Conservation (phyloP, 345 rosid species). For the Abelmoschus esculentus region DNA sequence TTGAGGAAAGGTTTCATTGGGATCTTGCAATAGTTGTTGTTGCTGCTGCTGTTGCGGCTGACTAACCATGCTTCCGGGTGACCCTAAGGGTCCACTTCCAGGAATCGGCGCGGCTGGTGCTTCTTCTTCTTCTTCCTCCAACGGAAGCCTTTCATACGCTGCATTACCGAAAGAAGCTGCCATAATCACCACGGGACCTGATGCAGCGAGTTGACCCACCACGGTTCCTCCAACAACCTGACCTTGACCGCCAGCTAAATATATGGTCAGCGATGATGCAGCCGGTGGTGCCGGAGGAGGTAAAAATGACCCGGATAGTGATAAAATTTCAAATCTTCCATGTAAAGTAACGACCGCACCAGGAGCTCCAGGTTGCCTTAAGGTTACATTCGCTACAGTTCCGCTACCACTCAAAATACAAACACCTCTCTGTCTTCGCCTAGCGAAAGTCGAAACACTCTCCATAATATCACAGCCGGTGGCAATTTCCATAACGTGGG, state of each 20-base stretch:
- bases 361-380: not conserved
- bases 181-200: not conserved
- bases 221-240: not conserved
- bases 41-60: not conserved
- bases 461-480: constrained; percentile 73
- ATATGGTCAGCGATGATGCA: not conserved
- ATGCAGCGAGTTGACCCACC: not conserved
- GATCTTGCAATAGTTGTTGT: constrained; percentile 46
- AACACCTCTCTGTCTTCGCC: constrained; percentile 74
- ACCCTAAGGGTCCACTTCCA: not conserved
- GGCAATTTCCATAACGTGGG: constrained; percentile 86
- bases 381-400: constrained; percentile 59
- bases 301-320: not conserved
- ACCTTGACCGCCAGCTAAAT: not conserved
- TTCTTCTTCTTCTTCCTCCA: not conserved
- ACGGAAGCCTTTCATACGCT: not conserved
- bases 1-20: constrained; percentile 48
- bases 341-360: not conserved
- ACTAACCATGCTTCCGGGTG: not conserved
- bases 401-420: constrained; percentile 84
- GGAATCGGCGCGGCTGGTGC: not conserved
- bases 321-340: not conserved
- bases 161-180: not conserved
- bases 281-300: not conserved
- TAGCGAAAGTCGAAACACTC: constrained; percentile 61